These are phyloP conservation scores for Chrysanthemum makinoi DNA, from an alignment of 129 eudicot genomes.

Conservation along the genomic window DNA sequence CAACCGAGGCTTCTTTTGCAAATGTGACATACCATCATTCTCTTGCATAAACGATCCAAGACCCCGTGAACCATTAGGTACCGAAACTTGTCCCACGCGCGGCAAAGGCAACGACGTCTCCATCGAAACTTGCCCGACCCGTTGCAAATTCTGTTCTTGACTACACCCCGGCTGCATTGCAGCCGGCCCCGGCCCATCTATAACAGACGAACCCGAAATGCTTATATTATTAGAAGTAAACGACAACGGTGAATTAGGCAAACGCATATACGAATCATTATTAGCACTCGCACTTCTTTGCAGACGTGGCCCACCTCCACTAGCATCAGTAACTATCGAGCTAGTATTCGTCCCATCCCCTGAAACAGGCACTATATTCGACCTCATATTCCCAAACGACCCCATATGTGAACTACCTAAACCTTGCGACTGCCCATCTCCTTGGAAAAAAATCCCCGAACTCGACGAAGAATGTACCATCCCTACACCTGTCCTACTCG, in stretches of 20 bases:
- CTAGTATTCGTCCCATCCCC: conserved; percentile 77
- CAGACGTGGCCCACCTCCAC: conserved; percentile 67
- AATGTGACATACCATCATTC: conserved; percentile 45
- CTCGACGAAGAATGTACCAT: conserved; percentile 71
- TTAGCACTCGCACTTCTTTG: conserved; percentile 91
- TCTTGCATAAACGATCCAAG: conserved; percentile 70
- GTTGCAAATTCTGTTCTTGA: conserved; percentile 60
- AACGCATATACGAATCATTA: conserved; percentile 68
- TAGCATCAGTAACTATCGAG: conserved; percentile 93
- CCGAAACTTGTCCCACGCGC: conserved; percentile 50
- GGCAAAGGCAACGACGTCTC: conserved; percentile 54
- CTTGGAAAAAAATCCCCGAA: conserved; percentile 82
- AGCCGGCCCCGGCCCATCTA: conserved; percentile 48
- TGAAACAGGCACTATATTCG: conserved; percentile 55
- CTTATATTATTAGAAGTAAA: conserved; percentile 80
- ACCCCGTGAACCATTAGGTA: conserved; percentile 52
- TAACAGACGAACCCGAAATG: conserved; percentile 75
- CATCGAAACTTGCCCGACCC: conserved; percentile 50
- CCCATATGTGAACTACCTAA: conserved; percentile 60
- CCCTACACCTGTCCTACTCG: conserved; percentile 81
- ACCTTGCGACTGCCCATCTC: conserved; percentile 64
- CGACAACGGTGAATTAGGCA: conserved; percentile 92
- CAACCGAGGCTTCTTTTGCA: conserved; percentile 90
- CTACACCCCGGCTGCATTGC: conserved; percentile 50
- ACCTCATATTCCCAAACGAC: conserved; percentile 58